Evolutionary conservation across 2,329 filamentous ascomycete species (phyloP), one percentile per base, ranked within the genome.

Genomic region (Massarina eburnea): DNA sequence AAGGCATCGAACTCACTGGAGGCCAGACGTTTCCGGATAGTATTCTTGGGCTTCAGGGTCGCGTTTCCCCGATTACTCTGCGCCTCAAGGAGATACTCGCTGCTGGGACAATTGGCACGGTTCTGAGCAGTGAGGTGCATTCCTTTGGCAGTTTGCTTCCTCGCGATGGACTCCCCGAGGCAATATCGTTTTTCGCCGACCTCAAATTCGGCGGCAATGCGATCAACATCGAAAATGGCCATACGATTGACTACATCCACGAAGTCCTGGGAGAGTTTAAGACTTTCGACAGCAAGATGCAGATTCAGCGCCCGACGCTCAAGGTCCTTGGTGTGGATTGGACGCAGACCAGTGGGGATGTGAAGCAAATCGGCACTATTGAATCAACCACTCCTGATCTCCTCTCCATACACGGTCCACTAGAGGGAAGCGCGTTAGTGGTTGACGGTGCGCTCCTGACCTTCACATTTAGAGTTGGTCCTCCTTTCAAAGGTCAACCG

Each of bases 331-430:
- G 29, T 2, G 22, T 9, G 4, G 41, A 48, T 7, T 26, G 24
- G 24, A 10, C n/a, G n/a, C n/a, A n/a, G n/a, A n/a, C n/a, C n/a
- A n/a, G 10, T 26, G 24, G 24, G 24, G 24, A 26, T n/a, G 51
- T 45, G 3, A 8, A 39, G 5, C 27, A 46, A 14, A 35, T 36
- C 12, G 35, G 46, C 4, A 41, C 18, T 3, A 22, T 56, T 2
- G 32, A 24, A 0, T 74, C 73, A 1, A 62, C 76, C 17, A 73
- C 78, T 2, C 77, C 76, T 0, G 78, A 81, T 49, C 62, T 71
- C 22, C 18, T 79, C 22, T 56, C 63, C 10, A 43, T 73, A 1
- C 66, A 74, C 21, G 76, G 75, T 14, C 49, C 37, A 3, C 32
- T 56, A 3, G 37, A 44, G 4, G 30, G 35, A 8, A 43, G 35